phyloP scores from a whole-genome alignment of 2,329 filamentous ascomycete genomes.

The Aspergillus ibericus region DNA sequence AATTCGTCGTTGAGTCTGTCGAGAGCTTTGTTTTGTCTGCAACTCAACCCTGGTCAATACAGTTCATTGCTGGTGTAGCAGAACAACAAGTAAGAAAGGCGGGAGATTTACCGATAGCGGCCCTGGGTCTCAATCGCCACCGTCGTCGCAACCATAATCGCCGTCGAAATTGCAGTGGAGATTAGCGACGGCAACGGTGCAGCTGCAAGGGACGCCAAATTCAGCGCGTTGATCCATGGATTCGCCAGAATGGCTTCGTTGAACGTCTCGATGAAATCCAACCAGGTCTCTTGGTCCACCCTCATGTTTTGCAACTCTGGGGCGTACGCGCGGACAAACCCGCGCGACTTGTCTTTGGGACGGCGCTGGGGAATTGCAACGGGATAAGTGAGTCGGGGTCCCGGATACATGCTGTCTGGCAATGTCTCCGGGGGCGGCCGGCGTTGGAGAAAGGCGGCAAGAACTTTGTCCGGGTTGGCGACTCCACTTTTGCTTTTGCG shows the following conservation, averaged over 20 bases:
- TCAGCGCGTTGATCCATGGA: slow-evolving; percentile 3
- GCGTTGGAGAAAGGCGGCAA: not conserved
- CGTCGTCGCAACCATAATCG: slow-evolving; percentile 4
- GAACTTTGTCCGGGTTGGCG: slow-evolving; percentile 6
- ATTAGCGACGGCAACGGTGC: not conserved
- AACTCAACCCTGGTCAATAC: not conserved
- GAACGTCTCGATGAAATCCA: slow-evolving; percentile 2
- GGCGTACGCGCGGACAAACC: slow-evolving; percentile 10
- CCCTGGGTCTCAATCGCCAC: slow-evolving; percentile 9
- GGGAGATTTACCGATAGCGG: not conserved
- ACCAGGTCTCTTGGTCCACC: slow-evolving; percentile 3
- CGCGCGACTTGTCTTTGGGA: slow-evolving; percentile 1
- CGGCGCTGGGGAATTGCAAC: slow-evolving; percentile 9
- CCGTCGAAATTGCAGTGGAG: slow-evolving; percentile 1
- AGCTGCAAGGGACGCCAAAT: slow-evolving; percentile 1
- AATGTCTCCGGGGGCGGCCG: not conserved
- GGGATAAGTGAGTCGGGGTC: slow-evolving; percentile 1
- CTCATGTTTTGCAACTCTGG: not conserved
- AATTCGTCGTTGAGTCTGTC: slow-evolving; percentile 10
- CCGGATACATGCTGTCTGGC: no score
- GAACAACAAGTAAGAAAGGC: not conserved
- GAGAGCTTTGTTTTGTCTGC: slow-evolving; percentile 7
- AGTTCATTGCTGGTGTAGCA: not conserved
- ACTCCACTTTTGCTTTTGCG: slow-evolving; percentile 1
- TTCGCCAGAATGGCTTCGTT: slow-evolving; percentile 5